Evolutionary conservation across 2,329 filamentous ascomycete species (phyloP), one percentile per base, ranked within the genome.

Genomic region (Zalaria obscura): DNA sequence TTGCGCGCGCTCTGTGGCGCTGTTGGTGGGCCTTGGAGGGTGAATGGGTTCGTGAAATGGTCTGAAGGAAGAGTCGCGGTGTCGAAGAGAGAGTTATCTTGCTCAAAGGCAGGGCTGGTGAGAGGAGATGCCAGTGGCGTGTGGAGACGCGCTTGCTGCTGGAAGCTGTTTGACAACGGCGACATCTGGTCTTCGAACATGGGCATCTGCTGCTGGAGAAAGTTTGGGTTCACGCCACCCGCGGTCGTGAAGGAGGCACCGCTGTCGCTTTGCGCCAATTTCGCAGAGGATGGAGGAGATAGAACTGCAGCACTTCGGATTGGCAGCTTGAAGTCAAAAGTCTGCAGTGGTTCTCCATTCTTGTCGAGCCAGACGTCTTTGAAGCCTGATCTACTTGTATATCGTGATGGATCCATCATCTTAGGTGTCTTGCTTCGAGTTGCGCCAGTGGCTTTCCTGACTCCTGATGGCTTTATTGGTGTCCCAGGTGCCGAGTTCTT

Each of bases 341-440:
- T 26, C 5, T 28, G 11, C 5, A 8, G 31, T 36, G 7, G 8
- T 5, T 36, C 31, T n/a, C 34, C 31, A 5, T 35, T 33, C 6
- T 32, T 41, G 5, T 41, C 43, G 1, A 36, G 25, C 43, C 39
- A 41, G 2, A 36, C 39, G 5, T 45, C 43, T 34, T 32, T 35
- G 25, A 38, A 33, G 25, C 43, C 43, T 9, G 31, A 39, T 28
- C 42, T 18, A 7, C 7, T 7, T 32, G 29, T 45, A 36, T 41
- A 45, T 25, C 43, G 43, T 27, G 39, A 41, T 2, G 43, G 43
- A 11, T 36, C 36, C 43, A 45, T 45, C 43, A 45, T 45, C n/a
- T 39, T 45, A 25, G 43, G 39, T 27, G 43, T 39, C 25, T 39
- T 45, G 32, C 36, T 41, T 4, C 35, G 11, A 8, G 35, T 35